phyloP scores from a whole-genome alignment of 2,329 filamentous ascomycete species.

The Xylaria sp. region DNA sequence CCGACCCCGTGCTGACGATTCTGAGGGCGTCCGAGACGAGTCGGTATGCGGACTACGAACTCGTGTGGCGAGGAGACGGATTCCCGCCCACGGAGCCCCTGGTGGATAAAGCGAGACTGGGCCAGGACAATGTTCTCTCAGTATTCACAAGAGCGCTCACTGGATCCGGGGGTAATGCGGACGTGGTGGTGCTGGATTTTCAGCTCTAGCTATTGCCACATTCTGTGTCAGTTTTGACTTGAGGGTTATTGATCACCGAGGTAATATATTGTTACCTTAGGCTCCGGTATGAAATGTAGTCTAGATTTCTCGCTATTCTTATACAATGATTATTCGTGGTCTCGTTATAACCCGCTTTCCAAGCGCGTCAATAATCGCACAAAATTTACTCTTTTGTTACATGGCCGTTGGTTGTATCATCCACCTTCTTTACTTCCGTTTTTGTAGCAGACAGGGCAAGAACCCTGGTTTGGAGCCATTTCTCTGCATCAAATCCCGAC shows the following conservation, averaged over 20 bases:
- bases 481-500: slow-evolving; percentile 40
- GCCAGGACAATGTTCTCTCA: slow-evolving; percentile 51
- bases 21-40: slow-evolving; percentile 46
- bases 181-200: slow-evolving; percentile 54
- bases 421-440: slow-evolving; percentile 1
- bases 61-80: slow-evolving; percentile 51
- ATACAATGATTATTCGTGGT: slow-evolving; percentile 36
- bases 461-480: slow-evolving; percentile 31
- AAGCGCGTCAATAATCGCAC: neutral
- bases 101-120: slow-evolving; percentile 52
- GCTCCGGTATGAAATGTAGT: slow-evolving; percentile 13
- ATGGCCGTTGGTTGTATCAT: slow-evolving; percentile 32
- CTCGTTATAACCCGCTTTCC: slow-evolving; percentile 27
- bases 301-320: slow-evolving; percentile 23
- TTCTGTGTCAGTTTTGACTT: neutral
- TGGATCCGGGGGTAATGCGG: slow-evolving; percentile 31
- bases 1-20: slow-evolving; percentile 46
- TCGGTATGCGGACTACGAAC: slow-evolving; percentile 49
- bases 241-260: neutral
- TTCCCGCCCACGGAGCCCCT: slow-evolving; percentile 54
- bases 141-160: slow-evolving; percentile 47
- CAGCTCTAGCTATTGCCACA: slow-evolving; percentile 36
- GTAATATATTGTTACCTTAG: slow-evolving; percentile 17
- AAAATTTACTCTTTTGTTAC: slow-evolving; percentile 35
- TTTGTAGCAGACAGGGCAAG: neutral